phyloP scores from a whole-genome alignment of 2,329 filamentous ascomycete genomes.

The Ophiostoma fasciatum region DNA sequence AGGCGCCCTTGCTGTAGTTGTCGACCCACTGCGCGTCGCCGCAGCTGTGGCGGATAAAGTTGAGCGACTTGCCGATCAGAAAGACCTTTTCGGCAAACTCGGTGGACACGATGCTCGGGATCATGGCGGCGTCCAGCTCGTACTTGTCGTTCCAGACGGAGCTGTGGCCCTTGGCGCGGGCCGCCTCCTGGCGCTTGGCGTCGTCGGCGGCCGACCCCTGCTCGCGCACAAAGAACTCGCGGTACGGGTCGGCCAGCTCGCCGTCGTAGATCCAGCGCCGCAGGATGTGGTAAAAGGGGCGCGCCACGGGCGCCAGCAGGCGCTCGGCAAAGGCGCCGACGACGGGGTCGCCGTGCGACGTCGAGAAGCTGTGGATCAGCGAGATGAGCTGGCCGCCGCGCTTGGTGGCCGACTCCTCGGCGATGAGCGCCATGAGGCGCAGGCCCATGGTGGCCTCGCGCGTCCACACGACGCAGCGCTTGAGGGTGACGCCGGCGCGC shows the following conservation, averaged over 20 bases:
- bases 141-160: slow-evolving; percentile 99
- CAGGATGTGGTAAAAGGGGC: slow-evolving; percentile 93
- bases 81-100: slow-evolving; percentile 96
- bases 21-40: slow-evolving; percentile 92
- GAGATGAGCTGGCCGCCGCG: slow-evolving; percentile 88
- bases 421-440: slow-evolving; percentile 83
- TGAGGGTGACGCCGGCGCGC: slow-evolving; percentile 82
- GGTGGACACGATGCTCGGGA: slow-evolving; percentile 81
- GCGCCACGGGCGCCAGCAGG: slow-evolving; percentile 70
- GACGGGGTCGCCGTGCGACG: slow-evolving; percentile 88
- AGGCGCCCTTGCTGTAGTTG: slow-evolving; percentile 81
- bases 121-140: slow-evolving; percentile 68
- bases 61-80: slow-evolving; percentile 91
- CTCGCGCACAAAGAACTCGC: slow-evolving; percentile 89
- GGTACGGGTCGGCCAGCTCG: slow-evolving; percentile 88
- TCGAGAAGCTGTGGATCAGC: slow-evolving; percentile 82
- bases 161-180: slow-evolving; percentile 49
- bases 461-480: slow-evolving; percentile 94
- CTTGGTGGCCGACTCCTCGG: slow-evolving; percentile 66
- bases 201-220: slow-evolving; percentile 42
- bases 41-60: slow-evolving; percentile 94
- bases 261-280: slow-evolving; percentile 97
- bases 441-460: slow-evolving; percentile 92
- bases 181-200: slow-evolving; percentile 23
- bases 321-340: slow-evolving; percentile 88